Evolutionary conservation across 2,329 filamentous ascomycete genomes (phyloP).

Genomic region (Simplicillium sp.): DNA sequence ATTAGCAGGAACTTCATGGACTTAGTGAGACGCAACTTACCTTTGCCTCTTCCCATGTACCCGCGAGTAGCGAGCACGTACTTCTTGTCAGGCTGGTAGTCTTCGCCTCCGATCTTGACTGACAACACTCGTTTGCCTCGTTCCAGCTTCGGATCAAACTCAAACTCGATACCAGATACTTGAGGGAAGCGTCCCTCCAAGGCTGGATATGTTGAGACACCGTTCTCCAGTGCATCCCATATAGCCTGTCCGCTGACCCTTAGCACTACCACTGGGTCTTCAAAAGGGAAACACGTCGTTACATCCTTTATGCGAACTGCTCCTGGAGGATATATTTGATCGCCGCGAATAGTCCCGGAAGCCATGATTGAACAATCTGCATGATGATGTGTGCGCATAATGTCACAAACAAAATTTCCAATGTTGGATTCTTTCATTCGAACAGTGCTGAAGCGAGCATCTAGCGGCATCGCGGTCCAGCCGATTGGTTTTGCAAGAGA

Average conservation of each 20-base stretch:
- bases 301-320: slow-evolving; percentile 70
- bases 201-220: slow-evolving; percentile 70
- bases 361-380: slow-evolving; percentile 81
- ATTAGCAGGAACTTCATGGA: too few species aligned
- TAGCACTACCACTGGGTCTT: slow-evolving; percentile 78
- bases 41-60: slow-evolving; percentile 81
- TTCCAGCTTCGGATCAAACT: slow-evolving; percentile 56
- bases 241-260: slow-evolving; percentile 63
- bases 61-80: slow-evolving; percentile 74
- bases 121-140: slow-evolving; percentile 53
- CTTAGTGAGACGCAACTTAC: slow-evolving; percentile 15
- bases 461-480: slow-evolving; percentile 70
- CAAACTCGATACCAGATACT: slow-evolving; percentile 72
- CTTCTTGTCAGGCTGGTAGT: slow-evolving; percentile 50
- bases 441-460: slow-evolving; percentile 79
- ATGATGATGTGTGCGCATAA: slow-evolving; percentile 76
- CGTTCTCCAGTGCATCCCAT: slow-evolving; percentile 74
- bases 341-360: slow-evolving; percentile 75
- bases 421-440: slow-evolving; percentile 71
- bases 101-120: slow-evolving; percentile 49
- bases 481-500: slow-evolving; percentile 77
- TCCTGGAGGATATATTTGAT: slow-evolving; percentile 80
- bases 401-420: slow-evolving; percentile 83
- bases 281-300: slow-evolving; percentile 86
- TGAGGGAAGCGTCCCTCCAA: slow-evolving; percentile 79